phyloP scores from a whole-genome alignment of 2,329 filamentous ascomycete genomes.

The Cladobotryum protrusum region DNA sequence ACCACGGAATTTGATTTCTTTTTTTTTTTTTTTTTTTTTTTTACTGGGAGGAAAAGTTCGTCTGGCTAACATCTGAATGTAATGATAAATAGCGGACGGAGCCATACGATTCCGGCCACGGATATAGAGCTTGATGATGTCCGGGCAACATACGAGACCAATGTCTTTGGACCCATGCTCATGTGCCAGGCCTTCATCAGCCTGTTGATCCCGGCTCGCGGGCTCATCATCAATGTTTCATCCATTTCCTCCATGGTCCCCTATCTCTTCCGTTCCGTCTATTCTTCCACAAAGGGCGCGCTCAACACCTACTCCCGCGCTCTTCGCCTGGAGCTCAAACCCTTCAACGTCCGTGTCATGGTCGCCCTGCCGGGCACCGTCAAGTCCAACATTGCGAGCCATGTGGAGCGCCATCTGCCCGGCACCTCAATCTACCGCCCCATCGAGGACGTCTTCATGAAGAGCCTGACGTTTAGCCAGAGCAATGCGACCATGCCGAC shows the following conservation, averaged over 20 bases:
- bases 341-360: constrained; percentile 51
- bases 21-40: neutral
- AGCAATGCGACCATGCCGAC: constrained; percentile 39
- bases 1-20: neutral
- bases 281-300: constrained; percentile 51
- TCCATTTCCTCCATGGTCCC: constrained; percentile 45
- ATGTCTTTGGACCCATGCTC: constrained; percentile 53
- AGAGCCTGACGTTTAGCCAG: constrained; percentile 43
- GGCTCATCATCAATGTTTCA: constrained; percentile 50
- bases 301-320: constrained; percentile 47
- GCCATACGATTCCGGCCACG: constrained; percentile 44
- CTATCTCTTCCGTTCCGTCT: constrained; percentile 48
- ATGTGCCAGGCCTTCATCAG: constrained; percentile 46
- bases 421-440: constrained; percentile 41
- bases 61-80: neutral
- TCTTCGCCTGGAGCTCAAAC: constrained; percentile 47
- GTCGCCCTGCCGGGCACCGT: constrained; percentile 51
- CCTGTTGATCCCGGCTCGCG: constrained; percentile 43
- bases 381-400: constrained; percentile 42
- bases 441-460: constrained; percentile 40
- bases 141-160: constrained; percentile 49
- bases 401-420: constrained; percentile 36
- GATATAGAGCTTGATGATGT: constrained; percentile 48
- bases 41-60: neutral
- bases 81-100: constrained; percentile 38